Conservation (phyloP, 2,329 filamentous ascomycete species). For the Botrytis elliptica region DNA sequence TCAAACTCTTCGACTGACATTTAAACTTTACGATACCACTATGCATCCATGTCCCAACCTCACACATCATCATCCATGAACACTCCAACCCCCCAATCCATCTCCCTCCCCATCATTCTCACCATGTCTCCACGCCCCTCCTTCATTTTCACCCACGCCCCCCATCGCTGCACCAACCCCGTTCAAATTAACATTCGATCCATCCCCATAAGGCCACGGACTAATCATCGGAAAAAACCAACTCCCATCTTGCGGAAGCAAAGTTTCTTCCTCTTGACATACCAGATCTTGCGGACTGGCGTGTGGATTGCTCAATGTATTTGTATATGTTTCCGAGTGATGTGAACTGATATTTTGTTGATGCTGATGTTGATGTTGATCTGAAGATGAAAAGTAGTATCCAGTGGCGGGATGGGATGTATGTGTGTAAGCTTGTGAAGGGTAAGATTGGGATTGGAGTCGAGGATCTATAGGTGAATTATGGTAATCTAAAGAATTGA, state of each 20-base stretch:
- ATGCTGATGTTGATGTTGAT: not conserved
- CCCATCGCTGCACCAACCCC: not conserved
- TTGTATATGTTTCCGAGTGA: not conserved
- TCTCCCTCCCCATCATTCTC: not conserved
- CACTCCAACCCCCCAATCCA: not conserved
- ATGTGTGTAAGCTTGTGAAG: not conserved
- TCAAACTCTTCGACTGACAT: not conserved
- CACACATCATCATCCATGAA: not conserved
- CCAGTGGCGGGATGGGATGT: not conserved
- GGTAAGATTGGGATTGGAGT: not conserved
- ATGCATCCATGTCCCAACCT: not conserved
- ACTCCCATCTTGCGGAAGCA: not conserved
- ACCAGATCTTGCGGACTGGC: not conserved
- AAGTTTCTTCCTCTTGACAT: not conserved
- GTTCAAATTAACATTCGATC: not conserved
- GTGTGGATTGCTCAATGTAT: not conserved
- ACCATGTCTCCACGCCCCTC: not conserved
- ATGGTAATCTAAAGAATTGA: not conserved
- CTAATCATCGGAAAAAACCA: slow-evolving; percentile 9
- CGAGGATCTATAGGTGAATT: not conserved
- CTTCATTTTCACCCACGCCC: not conserved
- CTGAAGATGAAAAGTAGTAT: not conserved
- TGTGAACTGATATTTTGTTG: not conserved
- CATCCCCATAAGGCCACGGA: not conserved
- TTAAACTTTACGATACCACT: not conserved